These are phyloP conservation scores for Puccinia polysora DNA, from an alignment of 1,284 basidiomycete genomes.

Conservation along the genomic window DNA sequence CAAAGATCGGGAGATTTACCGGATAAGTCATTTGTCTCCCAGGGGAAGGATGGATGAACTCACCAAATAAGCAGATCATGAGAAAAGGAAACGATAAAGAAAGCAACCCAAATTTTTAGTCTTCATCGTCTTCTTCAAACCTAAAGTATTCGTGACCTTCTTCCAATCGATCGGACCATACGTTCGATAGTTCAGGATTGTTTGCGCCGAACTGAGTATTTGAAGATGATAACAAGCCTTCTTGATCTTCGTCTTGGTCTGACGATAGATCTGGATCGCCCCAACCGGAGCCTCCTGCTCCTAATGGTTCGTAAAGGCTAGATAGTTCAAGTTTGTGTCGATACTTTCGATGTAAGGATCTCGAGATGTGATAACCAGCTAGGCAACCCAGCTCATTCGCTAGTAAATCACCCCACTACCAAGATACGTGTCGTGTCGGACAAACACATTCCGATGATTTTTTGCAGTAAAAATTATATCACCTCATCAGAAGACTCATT, in stretches of 20 bases:
- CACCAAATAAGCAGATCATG: too few relatives aligned
- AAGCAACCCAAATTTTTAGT: too few relatives aligned
- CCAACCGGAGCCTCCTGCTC: background rate
- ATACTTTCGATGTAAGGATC: conserved; percentile 22
- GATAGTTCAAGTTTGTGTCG: conserved; percentile 27
- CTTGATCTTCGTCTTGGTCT: conserved; percentile 34
- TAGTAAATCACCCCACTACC: conserved; percentile 37
- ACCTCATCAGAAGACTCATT: too few relatives aligned
- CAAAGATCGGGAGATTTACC: too few relatives aligned
- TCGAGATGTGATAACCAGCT: conserved; percentile 27
- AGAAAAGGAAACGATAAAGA: too few relatives aligned
- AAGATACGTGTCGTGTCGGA: background rate
- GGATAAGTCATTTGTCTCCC: too few relatives aligned
- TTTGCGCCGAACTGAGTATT: background rate
- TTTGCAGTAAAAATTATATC: background rate
- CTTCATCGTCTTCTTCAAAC: conserved; percentile 36
- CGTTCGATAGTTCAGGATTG: conserved; percentile 30
- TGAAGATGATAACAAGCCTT: conserved; percentile 10
- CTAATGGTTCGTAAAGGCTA: conserved; percentile 32
- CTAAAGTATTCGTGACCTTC: conserved; percentile 32
- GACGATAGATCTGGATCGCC: conserved; percentile 2
- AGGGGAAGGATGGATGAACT: too few relatives aligned
- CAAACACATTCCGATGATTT: background rate
- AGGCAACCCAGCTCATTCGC: conserved; percentile 40
- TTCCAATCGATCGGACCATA: conserved; percentile 40